phyloP scores from a whole-genome alignment of 2,329 filamentous ascomycete genomes.

The Diaporthe caulivora region DNA sequence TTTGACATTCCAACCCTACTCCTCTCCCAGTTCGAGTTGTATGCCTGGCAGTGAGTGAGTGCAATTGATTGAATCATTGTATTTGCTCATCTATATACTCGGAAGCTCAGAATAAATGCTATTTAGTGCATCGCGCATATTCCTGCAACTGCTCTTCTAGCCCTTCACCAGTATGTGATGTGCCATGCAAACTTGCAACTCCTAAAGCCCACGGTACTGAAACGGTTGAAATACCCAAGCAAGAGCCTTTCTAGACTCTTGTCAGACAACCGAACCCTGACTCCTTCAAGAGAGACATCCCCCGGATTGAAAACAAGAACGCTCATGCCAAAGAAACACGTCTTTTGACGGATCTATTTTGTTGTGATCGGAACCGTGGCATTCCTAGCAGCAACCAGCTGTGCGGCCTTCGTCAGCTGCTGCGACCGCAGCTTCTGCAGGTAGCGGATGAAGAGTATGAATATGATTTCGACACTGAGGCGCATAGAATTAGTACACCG shows the following conservation, averaged over 20 bases:
- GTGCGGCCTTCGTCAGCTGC: conserved; percentile 76
- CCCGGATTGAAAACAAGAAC: background rate
- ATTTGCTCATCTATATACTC: conserved; percentile 6
- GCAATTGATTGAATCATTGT: background rate
- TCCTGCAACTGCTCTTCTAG: background rate
- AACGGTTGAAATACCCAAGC: background rate
- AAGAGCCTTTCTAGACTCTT: background rate
- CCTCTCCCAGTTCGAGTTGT: no score
- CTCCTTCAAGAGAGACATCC: background rate
- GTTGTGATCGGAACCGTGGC: conserved; percentile 45
- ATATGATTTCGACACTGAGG: conserved; percentile 84
- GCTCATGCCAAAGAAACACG: conserved; percentile 1
- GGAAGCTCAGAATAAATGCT: background rate
- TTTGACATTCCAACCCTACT: background rate
- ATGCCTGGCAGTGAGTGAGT: background rate
- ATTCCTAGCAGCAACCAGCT: conserved; percentile 72
- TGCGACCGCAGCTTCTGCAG: conserved; percentile 77
- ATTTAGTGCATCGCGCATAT: background rate
- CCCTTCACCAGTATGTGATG: background rate
- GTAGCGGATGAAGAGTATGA: conserved; percentile 88
- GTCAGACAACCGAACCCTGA: background rate
- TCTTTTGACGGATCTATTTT: conserved; percentile 44
- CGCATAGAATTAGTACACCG: conserved; percentile 20
- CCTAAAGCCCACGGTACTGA: background rate
- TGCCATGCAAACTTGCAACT: background rate